A percentile compares a stretch with the other conserved stretches of the same genome.
Conservation (phyloP, 2,329 filamentous ascomycete species). For the Hymenoscyphus albidus region DNA sequence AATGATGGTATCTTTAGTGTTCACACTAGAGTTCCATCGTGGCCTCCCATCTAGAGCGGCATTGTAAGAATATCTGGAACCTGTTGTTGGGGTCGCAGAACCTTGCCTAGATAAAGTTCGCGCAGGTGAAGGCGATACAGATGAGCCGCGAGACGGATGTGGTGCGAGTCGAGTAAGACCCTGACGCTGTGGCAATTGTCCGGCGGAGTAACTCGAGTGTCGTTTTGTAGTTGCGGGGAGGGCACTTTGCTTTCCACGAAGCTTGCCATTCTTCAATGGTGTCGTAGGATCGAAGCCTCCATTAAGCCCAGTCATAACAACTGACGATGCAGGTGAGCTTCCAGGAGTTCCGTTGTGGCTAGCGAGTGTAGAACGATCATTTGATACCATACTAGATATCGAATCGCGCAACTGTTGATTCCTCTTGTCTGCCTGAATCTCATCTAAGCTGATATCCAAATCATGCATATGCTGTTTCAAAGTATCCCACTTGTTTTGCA, state of each 20-base stretch:
- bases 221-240: conserved; percentile 45
- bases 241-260: conserved; percentile 23
- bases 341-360: conserved; percentile 46
- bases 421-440: conserved; percentile 58
- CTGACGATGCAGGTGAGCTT: conserved; percentile 63
- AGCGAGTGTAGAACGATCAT: conserved; percentile 45
- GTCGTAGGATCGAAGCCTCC: conserved; percentile 34
- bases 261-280: conserved; percentile 34
- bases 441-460: conserved; percentile 71
- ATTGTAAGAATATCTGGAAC: conserved; percentile 42
- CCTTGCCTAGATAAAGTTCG: conserved; percentile 36
- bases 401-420: conserved; percentile 84
- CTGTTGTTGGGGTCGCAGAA: conserved; percentile 49
- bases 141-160: conserved; percentile 40
- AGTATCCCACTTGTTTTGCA: conserved; percentile 75
- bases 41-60: conserved; percentile 55
- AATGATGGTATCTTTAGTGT: conserved; percentile 58
- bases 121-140: conserved; percentile 33
- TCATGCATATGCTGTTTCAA: conserved; percentile 74
- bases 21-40: conserved; percentile 68
- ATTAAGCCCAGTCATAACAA: conserved; percentile 52
- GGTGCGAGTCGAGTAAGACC: conserved; percentile 35
- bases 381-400: conserved; percentile 75
- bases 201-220: conserved; percentile 42
- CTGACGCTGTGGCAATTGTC: conserved; percentile 38